phyloP scores from a whole-genome alignment of 495 filamentous ascomycete species.

The Clavariopsis aquatica region DNA sequence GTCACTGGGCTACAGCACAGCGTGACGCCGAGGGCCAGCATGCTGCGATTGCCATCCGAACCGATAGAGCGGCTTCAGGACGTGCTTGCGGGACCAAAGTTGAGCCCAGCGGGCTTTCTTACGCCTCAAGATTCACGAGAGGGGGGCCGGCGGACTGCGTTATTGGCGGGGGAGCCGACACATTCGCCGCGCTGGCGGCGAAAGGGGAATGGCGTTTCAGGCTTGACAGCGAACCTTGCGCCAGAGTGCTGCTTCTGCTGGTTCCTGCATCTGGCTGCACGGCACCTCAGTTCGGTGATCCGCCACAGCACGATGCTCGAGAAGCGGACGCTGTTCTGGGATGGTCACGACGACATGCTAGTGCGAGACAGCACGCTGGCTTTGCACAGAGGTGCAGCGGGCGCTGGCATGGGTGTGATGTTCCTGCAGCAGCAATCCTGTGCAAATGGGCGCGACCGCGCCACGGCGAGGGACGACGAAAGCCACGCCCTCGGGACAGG shows the following conservation, averaged over 20 bases:
- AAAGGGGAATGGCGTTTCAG: conserved; percentile 29
- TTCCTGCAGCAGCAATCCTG: conserved; percentile 14
- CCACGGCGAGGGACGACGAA: background rate
- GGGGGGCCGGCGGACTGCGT: conserved; percentile 22
- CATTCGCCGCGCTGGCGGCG: conserved; percentile 6
- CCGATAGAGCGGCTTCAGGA: background rate
- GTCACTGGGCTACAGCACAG: conserved; percentile 18
- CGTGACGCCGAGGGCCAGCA: conserved; percentile 21
- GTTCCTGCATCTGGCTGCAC: conserved; percentile 38
- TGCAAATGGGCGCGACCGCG: background rate
- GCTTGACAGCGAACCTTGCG: conserved; percentile 33
- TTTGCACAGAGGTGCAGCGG: conserved; percentile 17
- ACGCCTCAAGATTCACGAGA: conserved; percentile 8
- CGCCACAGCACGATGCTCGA: conserved; percentile 32
- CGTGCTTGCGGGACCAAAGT: background rate
- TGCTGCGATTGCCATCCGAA: background rate
- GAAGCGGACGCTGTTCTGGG: background rate
- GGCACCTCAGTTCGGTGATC: conserved; percentile 20
- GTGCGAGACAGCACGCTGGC: conserved; percentile 9
- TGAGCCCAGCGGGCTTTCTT: conserved; percentile 1
- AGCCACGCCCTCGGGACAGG: background rate
- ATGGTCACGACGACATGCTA: conserved; percentile 5
- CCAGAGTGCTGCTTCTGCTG: conserved; percentile 27
- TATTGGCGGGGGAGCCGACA: conserved; percentile 18
- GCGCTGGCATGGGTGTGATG: conserved; percentile 9